Evolutionary conservation across 768 basidiomycete species (phyloP), one percentile per base, ranked within the genome.

Genomic region (Pisolithus microcarpus): DNA sequence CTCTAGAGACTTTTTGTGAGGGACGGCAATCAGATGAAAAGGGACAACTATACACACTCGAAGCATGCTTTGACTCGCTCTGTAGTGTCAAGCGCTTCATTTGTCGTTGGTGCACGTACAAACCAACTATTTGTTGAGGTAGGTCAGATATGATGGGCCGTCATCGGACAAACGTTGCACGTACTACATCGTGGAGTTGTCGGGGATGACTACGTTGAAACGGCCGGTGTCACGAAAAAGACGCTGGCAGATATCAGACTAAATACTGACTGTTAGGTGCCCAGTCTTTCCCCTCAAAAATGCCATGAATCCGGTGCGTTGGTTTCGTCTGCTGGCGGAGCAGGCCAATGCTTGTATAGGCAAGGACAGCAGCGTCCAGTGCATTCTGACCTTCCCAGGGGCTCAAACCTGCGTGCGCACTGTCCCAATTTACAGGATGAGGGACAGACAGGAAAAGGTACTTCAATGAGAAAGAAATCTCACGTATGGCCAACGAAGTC

Each of bases 311-410:
- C 37, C 90, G 82, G 55, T 85, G 80, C 0, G 82, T 81, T 0
- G 91, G 87, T 48, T 76, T 74, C 13, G 90, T 73, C 58, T 93
- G 91, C 65, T 94, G 91, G 16, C 91, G 79, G 23, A 93, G 74
- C 6, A 82, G 80, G 0, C 87, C 82, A 23, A 93, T 81, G 48
- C 82, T 86, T 43, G 77, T 85, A 61, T 93, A 92, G 4, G 86
- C 85, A 3, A 90, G 73, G 5, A 91, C 85, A 18, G 88, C 89
- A 1, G 91, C 91, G 61, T 94, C 91, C 13, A 91, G 68, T 1
- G 90, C 84, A 55, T 92, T 91, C 52, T 73, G 75, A 1, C 88
- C 90, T 64, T 91, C 85, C 89, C 90, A 91, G 19, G 89, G 90
- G 21, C 83, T 84, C 21, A 86, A 70, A 1, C 81, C 82, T 4